phyloP scores from a whole-genome alignment of 306 rosid genomes.

The Castanea crenata region DNA sequence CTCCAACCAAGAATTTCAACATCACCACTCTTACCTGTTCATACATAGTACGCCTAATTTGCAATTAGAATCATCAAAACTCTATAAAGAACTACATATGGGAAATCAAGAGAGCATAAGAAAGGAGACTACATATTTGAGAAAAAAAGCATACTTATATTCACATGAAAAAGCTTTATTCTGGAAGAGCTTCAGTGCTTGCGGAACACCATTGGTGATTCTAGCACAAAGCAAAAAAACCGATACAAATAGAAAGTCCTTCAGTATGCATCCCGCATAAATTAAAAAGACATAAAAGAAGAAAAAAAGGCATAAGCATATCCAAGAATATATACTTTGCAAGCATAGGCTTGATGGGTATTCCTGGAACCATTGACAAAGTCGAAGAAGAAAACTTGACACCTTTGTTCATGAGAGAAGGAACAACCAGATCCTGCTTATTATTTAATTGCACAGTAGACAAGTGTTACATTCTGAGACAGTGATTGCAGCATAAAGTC shows the following conservation, averaged over 20 bases:
- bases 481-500: not conserved
- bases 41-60: not conserved
- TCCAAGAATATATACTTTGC: constrained; percentile 61
- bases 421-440: constrained; percentile 74
- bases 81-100: not conserved
- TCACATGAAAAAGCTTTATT: constrained; percentile 88
- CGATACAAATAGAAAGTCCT: constrained; percentile 14
- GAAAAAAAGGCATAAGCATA: constrained; percentile 1
- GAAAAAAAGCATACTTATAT: constrained; percentile 60
- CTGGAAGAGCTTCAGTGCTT: constrained; percentile 75
- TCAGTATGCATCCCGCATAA: constrained; percentile 13
- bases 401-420: constrained; percentile 80
- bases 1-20: not conserved
- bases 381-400: constrained; percentile 67
- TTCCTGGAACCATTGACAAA: constrained; percentile 89
- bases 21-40: not conserved
- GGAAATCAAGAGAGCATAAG: not conserved
- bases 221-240: constrained; percentile 35
- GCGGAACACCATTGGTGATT: constrained; percentile 81
- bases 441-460: constrained; percentile 21
- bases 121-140: constrained; percentile 6
- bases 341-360: constrained; percentile 96
- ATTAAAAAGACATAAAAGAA: constrained; percentile 2
- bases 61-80: not conserved
- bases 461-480: constrained; percentile 15